A percentile compares a stretch with the other conserved stretches of the same genome.
phyloP scores from a whole-genome alignment of 768 basidiomycete species.

The Mycena leptocephala region DNA sequence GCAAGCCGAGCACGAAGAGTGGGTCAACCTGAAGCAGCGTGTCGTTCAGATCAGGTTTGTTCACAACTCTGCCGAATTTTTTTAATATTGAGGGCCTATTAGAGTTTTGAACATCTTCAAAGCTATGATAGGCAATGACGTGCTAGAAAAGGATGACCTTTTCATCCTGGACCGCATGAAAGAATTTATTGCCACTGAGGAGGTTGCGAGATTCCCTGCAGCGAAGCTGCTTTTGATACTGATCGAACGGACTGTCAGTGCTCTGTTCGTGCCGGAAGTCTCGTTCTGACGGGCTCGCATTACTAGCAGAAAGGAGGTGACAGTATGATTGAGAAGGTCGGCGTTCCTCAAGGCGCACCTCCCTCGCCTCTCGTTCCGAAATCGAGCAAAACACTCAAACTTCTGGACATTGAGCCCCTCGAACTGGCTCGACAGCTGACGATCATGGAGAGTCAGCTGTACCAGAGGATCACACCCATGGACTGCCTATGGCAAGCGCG shows the following conservation, averaged over 20 bases:
- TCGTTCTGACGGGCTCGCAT: conserved; percentile 16
- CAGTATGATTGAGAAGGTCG: conserved; percentile 69
- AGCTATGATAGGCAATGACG: conserved; percentile 87
- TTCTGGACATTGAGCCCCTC: conserved; percentile 89
- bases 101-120: conserved; percentile 95
- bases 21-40: conserved; percentile 87
- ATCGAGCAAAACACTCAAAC: conserved; percentile 78
- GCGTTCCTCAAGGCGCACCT: conserved; percentile 55
- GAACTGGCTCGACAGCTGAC: conserved; percentile 96
- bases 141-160: conserved; percentile 90
- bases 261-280: neutral
- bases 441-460: conserved; percentile 89
- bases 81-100: neutral
- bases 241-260: conserved; percentile 86
- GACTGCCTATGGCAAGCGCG: conserved; percentile 92
- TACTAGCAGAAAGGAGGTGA: conserved; percentile 67
- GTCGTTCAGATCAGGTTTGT: conserved; percentile 89
- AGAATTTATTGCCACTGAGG: conserved; percentile 80
- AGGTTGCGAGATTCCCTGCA: conserved; percentile 75
- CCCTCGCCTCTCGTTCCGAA: conserved; percentile 87
- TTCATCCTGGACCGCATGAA: conserved; percentile 88
- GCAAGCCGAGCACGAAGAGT: conserved; percentile 76
- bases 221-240: conserved; percentile 82
- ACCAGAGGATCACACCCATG: conserved; percentile 89
- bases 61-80: neutral